Percentiles rank a stretch among this genome's conserved stretches.
phyloP scores from a whole-genome alignment of 768 basidiomycete genomes.

The Tricholoma matsutake region DNA sequence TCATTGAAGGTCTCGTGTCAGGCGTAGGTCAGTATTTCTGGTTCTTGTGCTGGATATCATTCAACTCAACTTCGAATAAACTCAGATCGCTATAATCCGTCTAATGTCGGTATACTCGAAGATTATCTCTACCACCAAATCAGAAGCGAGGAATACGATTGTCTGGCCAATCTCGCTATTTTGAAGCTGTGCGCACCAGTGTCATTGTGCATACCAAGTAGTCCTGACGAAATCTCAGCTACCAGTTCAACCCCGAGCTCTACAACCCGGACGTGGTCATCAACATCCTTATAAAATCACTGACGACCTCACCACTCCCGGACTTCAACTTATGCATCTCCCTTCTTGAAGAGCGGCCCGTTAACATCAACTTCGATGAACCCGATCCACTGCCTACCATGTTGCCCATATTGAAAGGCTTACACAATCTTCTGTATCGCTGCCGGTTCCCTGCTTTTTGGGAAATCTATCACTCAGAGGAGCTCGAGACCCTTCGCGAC shows the following conservation, averaged over 20 bases:
- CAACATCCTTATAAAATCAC: slow-evolving; percentile 91
- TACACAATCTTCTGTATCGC: slow-evolving; percentile 71
- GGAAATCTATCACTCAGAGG: slow-evolving; percentile 66
- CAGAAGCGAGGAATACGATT: slow-evolving; percentile 87
- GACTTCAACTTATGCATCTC: slow-evolving; percentile 96
- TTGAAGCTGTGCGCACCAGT: slow-evolving; percentile 69
- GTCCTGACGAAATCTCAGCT: slow-evolving; percentile 43
- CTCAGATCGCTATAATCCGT: slow-evolving; percentile 91
- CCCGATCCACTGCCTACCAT: slow-evolving; percentile 76
- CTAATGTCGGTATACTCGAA: slow-evolving; percentile 89
- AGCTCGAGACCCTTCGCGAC: slow-evolving; percentile 69
- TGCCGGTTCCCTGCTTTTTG: slow-evolving; percentile 91
- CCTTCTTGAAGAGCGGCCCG: slow-evolving; percentile 75
- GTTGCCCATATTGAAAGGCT: slow-evolving; percentile 62
- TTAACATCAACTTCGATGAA: slow-evolving; percentile 60
- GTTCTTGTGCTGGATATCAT: slow-evolving; percentile 5
- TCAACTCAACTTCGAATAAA: slow-evolving; percentile 7
- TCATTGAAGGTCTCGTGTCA: slow-evolving; percentile 88
- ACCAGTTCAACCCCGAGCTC: slow-evolving; percentile 94
- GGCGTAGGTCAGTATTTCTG: slow-evolving; percentile 68
- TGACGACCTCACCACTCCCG: slow-evolving; percentile 80
- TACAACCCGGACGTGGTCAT: slow-evolving; percentile 92
- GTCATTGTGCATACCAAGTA: background rate
- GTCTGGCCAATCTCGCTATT: slow-evolving; percentile 92
- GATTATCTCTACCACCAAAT: slow-evolving; percentile 97